Evolutionary conservation across 768 basidiomycete genomes (phyloP).

Genomic region (Naganishia onofrii): DNA sequence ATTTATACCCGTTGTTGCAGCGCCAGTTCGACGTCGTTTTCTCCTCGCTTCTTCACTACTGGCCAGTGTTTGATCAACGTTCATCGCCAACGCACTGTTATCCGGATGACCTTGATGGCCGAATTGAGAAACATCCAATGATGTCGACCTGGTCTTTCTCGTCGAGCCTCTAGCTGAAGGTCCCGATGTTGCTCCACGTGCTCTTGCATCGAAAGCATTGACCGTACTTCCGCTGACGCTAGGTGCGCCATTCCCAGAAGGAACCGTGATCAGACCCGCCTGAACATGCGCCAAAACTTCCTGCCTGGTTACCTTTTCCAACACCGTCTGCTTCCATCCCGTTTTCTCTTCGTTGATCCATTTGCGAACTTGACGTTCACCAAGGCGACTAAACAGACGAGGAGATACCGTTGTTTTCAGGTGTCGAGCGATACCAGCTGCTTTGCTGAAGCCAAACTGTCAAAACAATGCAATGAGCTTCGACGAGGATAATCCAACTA

Average conservation of each 20-base stretch:
- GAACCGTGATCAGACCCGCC: slow-evolving; percentile 6
- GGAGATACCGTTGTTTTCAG: slow-evolving; percentile 7
- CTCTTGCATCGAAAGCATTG: neutral
- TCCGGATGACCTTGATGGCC: neutral
- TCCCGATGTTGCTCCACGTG: neutral
- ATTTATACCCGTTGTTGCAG: neutral
- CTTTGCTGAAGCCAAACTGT: slow-evolving; percentile 16
- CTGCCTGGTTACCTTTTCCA: slow-evolving; percentile 14
- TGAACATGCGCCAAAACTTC: slow-evolving; percentile 19
- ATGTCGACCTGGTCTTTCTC: neutral
- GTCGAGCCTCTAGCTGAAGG: neutral
- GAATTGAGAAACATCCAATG: neutral
- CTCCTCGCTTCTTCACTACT: neutral
- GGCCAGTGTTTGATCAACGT: neutral
- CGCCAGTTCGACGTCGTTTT: neutral
- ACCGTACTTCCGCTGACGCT: slow-evolving; percentile 5
- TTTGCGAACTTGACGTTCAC: slow-evolving; percentile 18
- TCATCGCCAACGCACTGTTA: neutral
- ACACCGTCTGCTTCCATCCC: neutral
- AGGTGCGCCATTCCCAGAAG: neutral
- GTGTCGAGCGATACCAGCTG: slow-evolving; percentile 10
- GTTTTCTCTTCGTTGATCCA: slow-evolving; percentile 19
- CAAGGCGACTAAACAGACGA: neutral
- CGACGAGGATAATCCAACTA: neutral
- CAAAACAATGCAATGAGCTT: neutral